phyloP scores from a whole-genome alignment of 2,329 filamentous ascomycete genomes.

The Pyrenophora graminea region DNA sequence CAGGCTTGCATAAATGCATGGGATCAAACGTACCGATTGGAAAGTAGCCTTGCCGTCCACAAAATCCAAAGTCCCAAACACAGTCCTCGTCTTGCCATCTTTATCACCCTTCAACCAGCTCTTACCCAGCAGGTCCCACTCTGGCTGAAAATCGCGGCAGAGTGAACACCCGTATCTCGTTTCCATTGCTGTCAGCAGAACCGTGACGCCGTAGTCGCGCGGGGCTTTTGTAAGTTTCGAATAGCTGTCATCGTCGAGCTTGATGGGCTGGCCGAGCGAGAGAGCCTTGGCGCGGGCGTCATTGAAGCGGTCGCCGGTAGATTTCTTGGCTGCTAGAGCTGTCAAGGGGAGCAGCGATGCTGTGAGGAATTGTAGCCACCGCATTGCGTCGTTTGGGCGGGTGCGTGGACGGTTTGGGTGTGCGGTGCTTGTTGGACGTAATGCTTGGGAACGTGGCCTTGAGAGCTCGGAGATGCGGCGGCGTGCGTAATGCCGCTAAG shows the following conservation, averaged over 20 bases:
- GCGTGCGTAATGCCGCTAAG: slow-evolving; percentile 38
- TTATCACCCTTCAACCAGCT: slow-evolving; percentile 89
- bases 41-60: slow-evolving; percentile 81
- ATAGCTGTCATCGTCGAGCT: slow-evolving; percentile 78
- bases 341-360: slow-evolving; percentile 65
- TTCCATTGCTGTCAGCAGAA: slow-evolving; percentile 87
- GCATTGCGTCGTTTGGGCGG: slow-evolving; percentile 61
- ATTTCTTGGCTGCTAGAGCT: slow-evolving; percentile 67
- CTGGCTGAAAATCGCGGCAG: slow-evolving; percentile 88
- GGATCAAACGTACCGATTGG: slow-evolving; percentile 68
- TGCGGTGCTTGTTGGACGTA: slow-evolving; percentile 26
- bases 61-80: slow-evolving; percentile 90
- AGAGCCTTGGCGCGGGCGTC: slow-evolving; percentile 71
- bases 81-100: slow-evolving; percentile 68
- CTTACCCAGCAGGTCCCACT: slow-evolving; percentile 85
- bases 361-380: slow-evolving; percentile 63
- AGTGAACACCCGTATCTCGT: slow-evolving; percentile 80
- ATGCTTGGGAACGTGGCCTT: slow-evolving; percentile 42
- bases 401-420: slow-evolving; percentile 16
- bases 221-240: slow-evolving; percentile 73
- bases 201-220: slow-evolving; percentile 79
- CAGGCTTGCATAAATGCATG: no score
- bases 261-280: slow-evolving; percentile 65
- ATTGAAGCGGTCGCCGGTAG: slow-evolving; percentile 67
- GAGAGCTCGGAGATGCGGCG: slow-evolving; percentile 21